These are phyloP conservation scores for Tetrahymena malaccensis DNA, from an alignment of 73 alveolate genomes.

Conservation along the genomic window DNA sequence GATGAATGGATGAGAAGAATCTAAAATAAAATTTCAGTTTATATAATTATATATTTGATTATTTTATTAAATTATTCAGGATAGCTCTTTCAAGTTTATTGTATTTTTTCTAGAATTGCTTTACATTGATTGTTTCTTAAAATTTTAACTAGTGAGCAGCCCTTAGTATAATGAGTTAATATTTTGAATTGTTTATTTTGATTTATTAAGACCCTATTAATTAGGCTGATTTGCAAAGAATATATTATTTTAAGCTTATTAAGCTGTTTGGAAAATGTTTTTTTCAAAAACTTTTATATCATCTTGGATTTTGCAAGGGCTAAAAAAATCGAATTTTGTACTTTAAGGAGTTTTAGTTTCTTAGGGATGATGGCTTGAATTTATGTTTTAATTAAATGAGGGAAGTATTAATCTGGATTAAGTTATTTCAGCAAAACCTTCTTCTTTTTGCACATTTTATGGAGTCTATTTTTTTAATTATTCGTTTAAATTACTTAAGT, in stretches of 20 bases:
- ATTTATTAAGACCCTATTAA: background rate
- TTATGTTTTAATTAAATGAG: background rate
- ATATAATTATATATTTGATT: too few species aligned
- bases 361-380: background rate
- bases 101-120: background rate
- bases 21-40: too few species aligned
- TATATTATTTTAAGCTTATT: background rate
- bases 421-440: background rate
- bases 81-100: background rate
- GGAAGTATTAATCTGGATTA: background rate
- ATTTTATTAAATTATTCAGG: background rate
- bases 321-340: background rate
- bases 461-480: background rate
- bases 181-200: background rate
- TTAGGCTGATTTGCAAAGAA: background rate
- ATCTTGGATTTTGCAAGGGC: background rate
- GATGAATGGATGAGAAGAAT: too few species aligned
- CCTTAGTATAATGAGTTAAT: background rate
- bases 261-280: background rate
- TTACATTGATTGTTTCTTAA: background rate
- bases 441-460: background rate
- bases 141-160: background rate
- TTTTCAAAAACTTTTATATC: background rate
- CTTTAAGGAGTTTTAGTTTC: background rate
- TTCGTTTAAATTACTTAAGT: background rate